Conservation (phyloP, 768 basidiomycete species). For the Pleurotus tuoliensis region DNA sequence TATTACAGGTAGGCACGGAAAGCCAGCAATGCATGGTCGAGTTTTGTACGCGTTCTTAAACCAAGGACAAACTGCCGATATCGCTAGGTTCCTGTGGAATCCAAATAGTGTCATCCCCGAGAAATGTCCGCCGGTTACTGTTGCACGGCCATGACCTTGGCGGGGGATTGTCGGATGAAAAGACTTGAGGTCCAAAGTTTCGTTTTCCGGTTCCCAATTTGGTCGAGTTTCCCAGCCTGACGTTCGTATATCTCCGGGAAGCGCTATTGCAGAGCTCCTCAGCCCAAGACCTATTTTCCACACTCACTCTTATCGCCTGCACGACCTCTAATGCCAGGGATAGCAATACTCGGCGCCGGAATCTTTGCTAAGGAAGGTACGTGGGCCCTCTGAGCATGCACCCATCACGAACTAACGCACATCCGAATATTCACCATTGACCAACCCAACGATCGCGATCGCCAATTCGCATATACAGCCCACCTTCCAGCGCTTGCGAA, state of each 20-base stretch:
- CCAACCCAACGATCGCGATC: background rate
- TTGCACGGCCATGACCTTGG: background rate
- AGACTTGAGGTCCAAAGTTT: constrained; percentile 2
- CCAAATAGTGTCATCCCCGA: constrained; percentile 36
- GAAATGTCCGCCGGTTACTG: constrained; percentile 39
- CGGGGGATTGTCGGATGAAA: constrained; percentile 4
- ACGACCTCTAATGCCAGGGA: constrained; percentile 34
- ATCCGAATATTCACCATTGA: constrained; percentile 22
- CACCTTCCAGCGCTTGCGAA: constrained; percentile 72
- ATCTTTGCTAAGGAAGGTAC: constrained; percentile 74
- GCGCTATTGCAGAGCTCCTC: background rate
- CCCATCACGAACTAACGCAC: constrained; percentile 8
- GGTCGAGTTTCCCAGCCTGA: background rate
- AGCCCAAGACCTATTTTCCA: no score
- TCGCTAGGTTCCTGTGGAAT: constrained; percentile 37
- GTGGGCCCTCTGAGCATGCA: constrained; percentile 22
- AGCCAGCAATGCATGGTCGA: constrained; percentile 24
- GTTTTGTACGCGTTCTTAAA: constrained; percentile 32
- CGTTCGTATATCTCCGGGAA: background rate
- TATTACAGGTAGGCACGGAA: constrained; percentile 21
- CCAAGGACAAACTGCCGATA: constrained; percentile 38
- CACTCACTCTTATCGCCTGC: constrained; percentile 8
- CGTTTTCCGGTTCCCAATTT: constrained; percentile 3
- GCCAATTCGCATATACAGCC: constrained; percentile 34
- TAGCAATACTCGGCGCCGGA: constrained; percentile 81